These are phyloP conservation scores for Phlebiopsis gigantea DNA, from an alignment of 768 basidiomycete genomes.

Conservation along the genomic window DNA sequence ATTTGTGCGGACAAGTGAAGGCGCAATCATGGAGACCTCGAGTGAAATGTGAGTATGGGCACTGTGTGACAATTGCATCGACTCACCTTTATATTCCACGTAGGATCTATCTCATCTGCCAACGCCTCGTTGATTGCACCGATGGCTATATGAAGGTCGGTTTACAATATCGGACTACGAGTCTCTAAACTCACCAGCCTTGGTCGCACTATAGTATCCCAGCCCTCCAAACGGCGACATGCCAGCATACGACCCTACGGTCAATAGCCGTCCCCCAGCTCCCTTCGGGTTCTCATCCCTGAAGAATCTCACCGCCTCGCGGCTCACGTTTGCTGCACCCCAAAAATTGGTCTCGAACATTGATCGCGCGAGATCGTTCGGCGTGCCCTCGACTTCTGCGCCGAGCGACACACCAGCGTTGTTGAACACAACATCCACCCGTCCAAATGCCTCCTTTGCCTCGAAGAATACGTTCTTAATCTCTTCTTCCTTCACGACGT, in stretches of 20 bases:
- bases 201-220: conserved; percentile 14
- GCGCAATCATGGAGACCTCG: conserved; percentile 18
- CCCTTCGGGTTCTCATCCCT: conserved; percentile 33
- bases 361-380: conserved; percentile 28
- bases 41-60: neutral
- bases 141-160: no score
- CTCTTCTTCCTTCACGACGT: conserved; percentile 31
- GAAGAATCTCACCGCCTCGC: conserved; percentile 26
- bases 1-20: conserved; percentile 14
- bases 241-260: conserved; percentile 3
- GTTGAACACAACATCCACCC: conserved; percentile 42
- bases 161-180: neutral
- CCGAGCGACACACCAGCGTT: conserved; percentile 33
- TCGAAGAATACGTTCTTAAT: conserved; percentile 24
- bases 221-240: neutral
- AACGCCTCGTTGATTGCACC: conserved; percentile 36
- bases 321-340: conserved; percentile 16
- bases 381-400: conserved; percentile 34
- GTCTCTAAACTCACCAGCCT: neutral
- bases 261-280: conserved; percentile 20
- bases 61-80: no score
- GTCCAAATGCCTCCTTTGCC: conserved; percentile 32
- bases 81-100: conserved; percentile 42
- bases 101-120: conserved; percentile 36
- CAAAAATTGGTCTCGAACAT: conserved; percentile 33